Percentiles rank a stretch among this genome's conserved stretches.
These are phyloP conservation scores for Pichia occidentalis DNA, from an alignment of 805 yeast genomes.

Conservation along the genomic window DNA sequence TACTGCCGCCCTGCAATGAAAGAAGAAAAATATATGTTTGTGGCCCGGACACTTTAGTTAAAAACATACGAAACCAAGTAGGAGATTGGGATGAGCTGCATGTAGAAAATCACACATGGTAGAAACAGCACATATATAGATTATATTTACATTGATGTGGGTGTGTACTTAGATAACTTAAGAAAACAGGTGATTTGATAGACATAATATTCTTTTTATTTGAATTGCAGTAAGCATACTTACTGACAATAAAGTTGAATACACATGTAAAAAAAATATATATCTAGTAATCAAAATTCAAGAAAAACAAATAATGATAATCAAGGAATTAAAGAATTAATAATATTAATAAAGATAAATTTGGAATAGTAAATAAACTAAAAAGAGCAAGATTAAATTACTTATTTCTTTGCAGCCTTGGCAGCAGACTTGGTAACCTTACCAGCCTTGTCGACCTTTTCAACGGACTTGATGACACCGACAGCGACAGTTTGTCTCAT, in stretches of 20 bases:
- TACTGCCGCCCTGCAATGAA: slow-evolving; percentile 1
- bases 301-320: background rate
- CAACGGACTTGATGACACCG: slow-evolving; percentile 97
- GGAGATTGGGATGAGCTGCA: slow-evolving; percentile 10
- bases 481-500: slow-evolving; percentile 99
- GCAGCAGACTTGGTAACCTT: slow-evolving; percentile 96
- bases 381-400: no score
- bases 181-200: no score
- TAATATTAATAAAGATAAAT: no score
- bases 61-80: slow-evolving; percentile 1
- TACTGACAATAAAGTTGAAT: slow-evolving; percentile 3
- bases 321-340: no score
- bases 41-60: slow-evolving; percentile 4
- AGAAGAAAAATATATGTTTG: slow-evolving; percentile 10
- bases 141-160: no score
- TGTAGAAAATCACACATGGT: slow-evolving; percentile 10
- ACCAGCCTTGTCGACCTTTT: slow-evolving; percentile 76
- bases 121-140: no score
- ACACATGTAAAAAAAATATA: background rate
- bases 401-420: slow-evolving; percentile 72
- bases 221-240: slow-evolving; percentile 6
- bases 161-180: no score
- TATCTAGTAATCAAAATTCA: background rate
- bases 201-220: background rate
- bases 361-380: no score